Base-by-base conservation (phyloP, 768 basidiomycete species). In the Coprinopsis marcescibilis region DNA sequence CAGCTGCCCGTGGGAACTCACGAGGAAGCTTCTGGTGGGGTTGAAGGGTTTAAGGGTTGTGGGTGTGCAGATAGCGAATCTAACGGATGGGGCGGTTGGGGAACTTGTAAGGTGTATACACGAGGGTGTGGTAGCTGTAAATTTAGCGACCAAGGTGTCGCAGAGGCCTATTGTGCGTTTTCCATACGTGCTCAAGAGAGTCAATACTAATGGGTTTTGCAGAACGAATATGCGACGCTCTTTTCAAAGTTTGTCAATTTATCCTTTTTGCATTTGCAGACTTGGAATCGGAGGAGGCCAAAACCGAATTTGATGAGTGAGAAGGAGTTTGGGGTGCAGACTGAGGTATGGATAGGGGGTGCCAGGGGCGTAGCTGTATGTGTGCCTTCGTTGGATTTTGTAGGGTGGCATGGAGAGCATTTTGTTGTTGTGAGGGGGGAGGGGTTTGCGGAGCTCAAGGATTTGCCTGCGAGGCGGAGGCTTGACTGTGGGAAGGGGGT, bases 351-450 rank as follows among this genome's bases (percentile, higher is more conserved):
- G 80, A 64, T 68, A 29, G 66, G 70, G 24, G 69, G 64, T 45
- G 78, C 75, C 38, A 65, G 74, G 23, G 68, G 66, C 52, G 70
- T 84, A 44, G 80, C 81, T 1, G 59, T 62, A 3, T 59, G 61
- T 21, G 53, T 83, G 0, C 76, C 74, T 3, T 70, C 71, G 20
- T 56, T 84, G 24, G 82, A 84, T 61, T 84, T 83, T 51, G 59
- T 84, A 1, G 82, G 82, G n/a, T 84, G 81, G 81, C 78, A 84
- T 60, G 78, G 80, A 30, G 82, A 83, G 63, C 79, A 83, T 58
- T 83, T 79, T 55, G 81, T 80, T 48, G 76, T 83, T 45, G 77
- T 77, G 43, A 69, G 80, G 53, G 52, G 35, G 60, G 55, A 4
- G 37, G 49, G 15, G 27, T 30, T n/a, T 40, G 47, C 4, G 50